Percentiles rank a stretch among this genome's conserved stretches.
Conservation (phyloP, 140 eudicot species). For the Artemisia princeps region DNA sequence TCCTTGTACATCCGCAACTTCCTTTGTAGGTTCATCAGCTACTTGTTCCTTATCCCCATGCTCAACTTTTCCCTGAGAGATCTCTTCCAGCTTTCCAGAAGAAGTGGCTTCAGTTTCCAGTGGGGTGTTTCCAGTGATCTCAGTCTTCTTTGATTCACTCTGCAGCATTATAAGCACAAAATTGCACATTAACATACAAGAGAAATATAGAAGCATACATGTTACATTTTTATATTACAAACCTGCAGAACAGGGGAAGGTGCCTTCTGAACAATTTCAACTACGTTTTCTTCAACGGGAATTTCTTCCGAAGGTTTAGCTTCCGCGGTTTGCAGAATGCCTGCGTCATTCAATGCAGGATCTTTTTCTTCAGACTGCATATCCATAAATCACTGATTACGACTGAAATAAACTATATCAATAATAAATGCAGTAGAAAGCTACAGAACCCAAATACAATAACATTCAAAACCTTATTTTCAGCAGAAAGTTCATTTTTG, state of each 20-base stretch:
- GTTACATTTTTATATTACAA: not conserved
- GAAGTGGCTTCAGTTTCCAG: conserved; percentile 23
- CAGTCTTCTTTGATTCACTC: conserved; percentile 9
- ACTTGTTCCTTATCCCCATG: conserved; percentile 21
- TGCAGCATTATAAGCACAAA: conserved; percentile 21
- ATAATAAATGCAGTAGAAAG: conserved; percentile 1
- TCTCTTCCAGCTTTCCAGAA: conserved; percentile 16
- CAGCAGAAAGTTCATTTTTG: conserved; percentile 21
- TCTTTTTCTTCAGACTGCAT: conserved; percentile 23
- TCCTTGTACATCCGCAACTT: too few species aligned
- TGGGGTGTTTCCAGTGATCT: conserved; percentile 12
- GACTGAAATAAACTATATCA: not conserved
- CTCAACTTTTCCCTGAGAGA: conserved; percentile 15
- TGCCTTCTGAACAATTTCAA: conserved; percentile 18
- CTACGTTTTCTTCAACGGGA: conserved; percentile 7
- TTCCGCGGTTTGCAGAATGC: conserved; percentile 16
- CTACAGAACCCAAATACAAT: conserved; percentile 6
- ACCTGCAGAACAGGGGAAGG: conserved; percentile 16
- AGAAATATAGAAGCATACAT: conserved; percentile 14
- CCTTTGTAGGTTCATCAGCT: conserved; percentile 5
- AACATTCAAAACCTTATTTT: conserved; percentile 18
- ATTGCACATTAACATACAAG: conserved; percentile 21
- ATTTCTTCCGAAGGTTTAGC: conserved; percentile 10
- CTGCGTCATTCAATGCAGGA: conserved; percentile 13
- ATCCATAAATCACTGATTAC: conserved; percentile 15